Percentiles rank a stretch among this genome's conserved stretches.
Evolutionary conservation across 331 rosid genomes (phyloP).

Genomic region (Rosa hybrid): DNA sequence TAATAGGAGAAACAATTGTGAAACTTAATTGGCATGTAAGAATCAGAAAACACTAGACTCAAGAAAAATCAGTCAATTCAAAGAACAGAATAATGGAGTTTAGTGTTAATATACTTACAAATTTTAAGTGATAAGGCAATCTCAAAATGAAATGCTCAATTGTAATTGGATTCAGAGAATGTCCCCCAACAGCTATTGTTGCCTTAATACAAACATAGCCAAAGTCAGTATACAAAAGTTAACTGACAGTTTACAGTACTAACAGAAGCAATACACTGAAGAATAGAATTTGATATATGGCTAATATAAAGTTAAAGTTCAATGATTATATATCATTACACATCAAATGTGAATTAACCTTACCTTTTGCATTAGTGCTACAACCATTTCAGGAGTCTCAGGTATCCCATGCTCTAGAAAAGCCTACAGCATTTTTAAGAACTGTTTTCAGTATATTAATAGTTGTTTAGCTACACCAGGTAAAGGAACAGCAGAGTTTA

Average conservation of each 20-base stretch:
- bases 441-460: constrained; percentile 9
- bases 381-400: constrained; percentile 89
- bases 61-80: not conserved
- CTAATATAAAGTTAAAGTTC: not conserved
- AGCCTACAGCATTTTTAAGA: constrained; percentile 56
- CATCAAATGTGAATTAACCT: constrained; percentile 14
- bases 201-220: constrained; percentile 56
- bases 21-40: constrained; percentile 18
- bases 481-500: not conserved
- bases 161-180: constrained; percentile 83
- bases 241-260: not conserved
- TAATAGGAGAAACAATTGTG: not conserved
- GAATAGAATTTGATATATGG: not conserved
- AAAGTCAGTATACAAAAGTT: constrained; percentile 12
- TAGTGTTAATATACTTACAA: constrained; percentile 51
- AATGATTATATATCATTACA: not conserved
- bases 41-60: not conserved
- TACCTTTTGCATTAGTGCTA: constrained; percentile 96
- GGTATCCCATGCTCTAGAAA: constrained; percentile 84
- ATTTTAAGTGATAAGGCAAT: constrained; percentile 90
- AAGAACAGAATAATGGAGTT: constrained; percentile 16
- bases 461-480: constrained; percentile 4
- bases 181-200: constrained; percentile 82
- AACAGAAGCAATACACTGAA: constrained; percentile 11
- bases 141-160: constrained; percentile 96